Evolutionary conservation across 139 green algal species (phyloP).

Genomic region (Gonium pectorale): DNA sequence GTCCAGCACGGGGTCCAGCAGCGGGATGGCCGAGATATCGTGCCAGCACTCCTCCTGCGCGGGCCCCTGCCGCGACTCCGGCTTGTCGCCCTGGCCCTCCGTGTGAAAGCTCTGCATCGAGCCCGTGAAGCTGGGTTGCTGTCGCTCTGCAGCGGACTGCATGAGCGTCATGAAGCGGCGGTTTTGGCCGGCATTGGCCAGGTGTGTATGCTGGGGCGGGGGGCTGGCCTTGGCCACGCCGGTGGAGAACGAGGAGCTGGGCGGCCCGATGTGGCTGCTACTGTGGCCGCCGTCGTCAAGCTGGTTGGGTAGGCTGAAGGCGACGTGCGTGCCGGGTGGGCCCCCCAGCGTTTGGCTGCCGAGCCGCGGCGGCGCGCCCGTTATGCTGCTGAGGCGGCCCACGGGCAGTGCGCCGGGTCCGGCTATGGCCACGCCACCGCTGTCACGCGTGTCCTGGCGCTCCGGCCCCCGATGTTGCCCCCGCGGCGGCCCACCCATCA

Average conservation of each 20-base stretch:
- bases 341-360: slow-evolving; percentile 19
- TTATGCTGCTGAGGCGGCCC: slow-evolving; percentile 20
- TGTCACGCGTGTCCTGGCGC: slow-evolving; percentile 44
- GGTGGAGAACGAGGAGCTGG: slow-evolving; percentile 12
- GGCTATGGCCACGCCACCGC: slow-evolving; percentile 31
- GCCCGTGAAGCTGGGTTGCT: slow-evolving; percentile 39
- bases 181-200: slow-evolving; percentile 26
- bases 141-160: slow-evolving; percentile 28
- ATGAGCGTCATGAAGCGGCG: slow-evolving; percentile 49
- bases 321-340: neutral
- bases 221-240: neutral
- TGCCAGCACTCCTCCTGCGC: slow-evolving; percentile 57
- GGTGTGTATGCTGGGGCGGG: slow-evolving; percentile 22
- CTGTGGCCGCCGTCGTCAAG: neutral
- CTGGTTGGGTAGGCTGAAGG: slow-evolving; percentile 43
- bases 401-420: slow-evolving; percentile 9
- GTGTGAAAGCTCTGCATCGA: slow-evolving; percentile 21
- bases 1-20: slow-evolving; percentile 64
- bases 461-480: neutral
- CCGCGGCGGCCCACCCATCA: neutral
- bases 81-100: slow-evolving; percentile 35
- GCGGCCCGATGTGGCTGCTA: neutral
- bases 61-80: slow-evolving; percentile 12
- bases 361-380: slow-evolving; percentile 14
- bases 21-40: slow-evolving; percentile 60